These are phyloP conservation scores for Prototheca wickerhamii DNA, from an alignment of 163 green algal species.

Conservation along the genomic window DNA sequence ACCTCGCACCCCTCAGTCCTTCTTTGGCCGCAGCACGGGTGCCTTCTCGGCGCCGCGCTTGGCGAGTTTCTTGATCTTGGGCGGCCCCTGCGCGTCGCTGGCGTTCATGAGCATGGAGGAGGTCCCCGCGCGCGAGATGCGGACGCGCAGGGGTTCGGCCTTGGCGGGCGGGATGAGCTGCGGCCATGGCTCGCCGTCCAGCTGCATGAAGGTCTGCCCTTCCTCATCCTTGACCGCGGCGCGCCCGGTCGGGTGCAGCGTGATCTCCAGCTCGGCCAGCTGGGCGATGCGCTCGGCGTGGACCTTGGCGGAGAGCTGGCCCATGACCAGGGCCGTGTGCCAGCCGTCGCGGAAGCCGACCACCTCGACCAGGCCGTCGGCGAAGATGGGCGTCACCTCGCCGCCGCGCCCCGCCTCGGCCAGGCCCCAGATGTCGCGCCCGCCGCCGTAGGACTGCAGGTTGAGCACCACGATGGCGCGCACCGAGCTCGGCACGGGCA, in stretches of 20 bases:
- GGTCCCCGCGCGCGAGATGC: conserved; percentile 1
- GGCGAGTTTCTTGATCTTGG: background rate
- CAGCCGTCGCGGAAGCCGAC: conserved; percentile 42
- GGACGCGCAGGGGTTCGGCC: background rate
- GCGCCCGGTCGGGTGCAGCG: background rate
- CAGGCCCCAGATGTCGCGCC: conserved; percentile 70
- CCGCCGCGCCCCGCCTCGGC: background rate
- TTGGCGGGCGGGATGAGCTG: conserved; percentile 32
- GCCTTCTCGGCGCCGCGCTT: background rate
- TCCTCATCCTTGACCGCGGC: conserved; percentile 8
- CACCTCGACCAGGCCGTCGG: conserved; percentile 66
- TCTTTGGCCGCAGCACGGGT: background rate
- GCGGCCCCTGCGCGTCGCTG: conserved; percentile 3
- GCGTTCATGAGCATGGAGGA: conserved; percentile 14
- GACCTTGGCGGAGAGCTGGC: conserved; percentile 26
- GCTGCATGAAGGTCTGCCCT: conserved; percentile 38
- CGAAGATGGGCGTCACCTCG: conserved; percentile 35
- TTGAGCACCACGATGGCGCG: conserved; percentile 78
- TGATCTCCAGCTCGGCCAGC: conserved; percentile 31
- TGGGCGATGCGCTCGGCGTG: conserved; percentile 48
- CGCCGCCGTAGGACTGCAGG: conserved; percentile 65
- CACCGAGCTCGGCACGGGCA: conserved; percentile 49
- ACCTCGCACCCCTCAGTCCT: background rate
- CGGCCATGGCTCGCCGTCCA: conserved; percentile 54
- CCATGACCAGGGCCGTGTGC: conserved; percentile 45